Evolutionary conservation across 805 yeast species (phyloP).

Genomic region (Candida suzukii): DNA sequence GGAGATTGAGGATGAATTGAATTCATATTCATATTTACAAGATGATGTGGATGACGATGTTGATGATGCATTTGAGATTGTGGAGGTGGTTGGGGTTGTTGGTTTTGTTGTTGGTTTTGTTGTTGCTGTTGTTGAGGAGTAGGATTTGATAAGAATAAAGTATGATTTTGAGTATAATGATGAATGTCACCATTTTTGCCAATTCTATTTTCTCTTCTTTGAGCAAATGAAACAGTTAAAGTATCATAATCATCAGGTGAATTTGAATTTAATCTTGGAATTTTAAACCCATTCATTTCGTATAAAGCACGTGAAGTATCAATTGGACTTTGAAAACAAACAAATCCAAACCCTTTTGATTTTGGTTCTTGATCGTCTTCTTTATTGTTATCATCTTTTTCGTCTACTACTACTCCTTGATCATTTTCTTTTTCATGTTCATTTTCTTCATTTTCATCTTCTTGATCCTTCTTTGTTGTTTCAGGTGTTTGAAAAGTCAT

Average conservation of each 20-base stretch:
- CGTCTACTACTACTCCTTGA: too few species aligned
- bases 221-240: conserved; percentile 63
- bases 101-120: conserved; percentile 5
- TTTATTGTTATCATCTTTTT: too few species aligned
- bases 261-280: conserved; percentile 9
- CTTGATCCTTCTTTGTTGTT: not conserved
- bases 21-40: too few species aligned
- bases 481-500: conserved; percentile 35
- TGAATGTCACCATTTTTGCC: conserved; percentile 23
- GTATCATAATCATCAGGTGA: conserved; percentile 12
- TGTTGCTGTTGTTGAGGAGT: conserved; percentile 4
- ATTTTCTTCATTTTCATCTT: conserved; percentile 2
- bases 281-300: conserved; percentile 49
- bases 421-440: conserved; percentile 2
- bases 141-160: not conserved
- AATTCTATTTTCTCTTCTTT: conserved; percentile 53
- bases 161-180: conserved; percentile 28
- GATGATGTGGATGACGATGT: not conserved
- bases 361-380: conserved; percentile 20
- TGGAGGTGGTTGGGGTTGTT: conserved; percentile 5
- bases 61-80: not conserved
- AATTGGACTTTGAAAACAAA: conserved; percentile 59
- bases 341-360: conserved; percentile 79
- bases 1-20: too few species aligned
- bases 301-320: conserved; percentile 66